Percentiles rank a stretch among this genome's conserved stretches.
Evolutionary conservation across 2,329 filamentous ascomycete species (phyloP).

Genomic region (Cryphonectria japonica): DNA sequence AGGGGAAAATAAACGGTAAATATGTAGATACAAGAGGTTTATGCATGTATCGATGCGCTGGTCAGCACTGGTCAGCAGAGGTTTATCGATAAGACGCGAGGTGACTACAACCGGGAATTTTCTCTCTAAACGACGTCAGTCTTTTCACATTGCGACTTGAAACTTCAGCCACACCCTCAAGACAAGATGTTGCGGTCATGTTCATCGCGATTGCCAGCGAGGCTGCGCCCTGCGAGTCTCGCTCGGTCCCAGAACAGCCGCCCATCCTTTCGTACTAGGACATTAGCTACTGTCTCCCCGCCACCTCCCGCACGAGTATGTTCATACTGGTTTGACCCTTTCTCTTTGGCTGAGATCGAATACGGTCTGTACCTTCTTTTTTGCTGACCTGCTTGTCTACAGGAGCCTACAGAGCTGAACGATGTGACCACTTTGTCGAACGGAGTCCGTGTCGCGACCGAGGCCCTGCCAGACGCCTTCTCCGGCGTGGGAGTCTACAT

Average conservation of each 20-base stretch:
- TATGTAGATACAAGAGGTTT: neutral
- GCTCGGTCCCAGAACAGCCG: constrained; percentile 20
- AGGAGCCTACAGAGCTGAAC: constrained; percentile 88
- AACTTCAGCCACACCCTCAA: neutral
- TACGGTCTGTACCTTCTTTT: neutral
- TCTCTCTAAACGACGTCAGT: constrained; percentile 13
- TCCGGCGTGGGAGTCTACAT: constrained; percentile 95
- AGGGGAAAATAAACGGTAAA: neutral
- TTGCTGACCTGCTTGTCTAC: constrained; percentile 7
- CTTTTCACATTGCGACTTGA: neutral
- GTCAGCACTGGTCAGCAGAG: neutral
- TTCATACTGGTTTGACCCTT: neutral
- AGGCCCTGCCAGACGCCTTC: constrained; percentile 92
- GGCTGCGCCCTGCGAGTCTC: constrained; percentile 21
- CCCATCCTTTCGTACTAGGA: constrained; percentile 25
- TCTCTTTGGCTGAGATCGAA: neutral
- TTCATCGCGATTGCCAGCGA: constrained; percentile 24
- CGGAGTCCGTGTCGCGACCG: constrained; percentile 91
- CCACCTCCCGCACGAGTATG: constrained; percentile 26
- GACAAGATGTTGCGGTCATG: constrained; percentile 29
- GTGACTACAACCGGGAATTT: neutral
- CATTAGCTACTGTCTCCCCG: constrained; percentile 24
- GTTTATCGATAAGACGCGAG: constrained; percentile 26
- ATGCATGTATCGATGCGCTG: neutral
- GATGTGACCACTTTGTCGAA: constrained; percentile 87